Evolutionary conservation across 1,284 basidiomycete species (phyloP), one percentile per base, ranked within the genome.

Genomic region (Heimioporus retisporus): DNA sequence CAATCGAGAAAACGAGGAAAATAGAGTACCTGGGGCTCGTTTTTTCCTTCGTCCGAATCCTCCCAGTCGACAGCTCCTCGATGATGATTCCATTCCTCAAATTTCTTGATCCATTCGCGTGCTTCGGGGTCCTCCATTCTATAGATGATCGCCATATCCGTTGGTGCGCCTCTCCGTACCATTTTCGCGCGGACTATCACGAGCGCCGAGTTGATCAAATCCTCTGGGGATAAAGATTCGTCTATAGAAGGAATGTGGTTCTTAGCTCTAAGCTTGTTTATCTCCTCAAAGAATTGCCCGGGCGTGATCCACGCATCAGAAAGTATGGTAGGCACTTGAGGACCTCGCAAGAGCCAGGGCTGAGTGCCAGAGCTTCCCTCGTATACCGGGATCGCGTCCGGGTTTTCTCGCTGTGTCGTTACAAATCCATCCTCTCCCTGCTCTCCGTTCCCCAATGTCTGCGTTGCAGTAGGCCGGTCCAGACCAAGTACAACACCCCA

Each of bases 61-160:
- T 77, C 81, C 21, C 73, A 67, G 31, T 80, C n/a, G 2, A 43
- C 73, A 61, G 69, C 65, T 35, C 11, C 8, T 35, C 35, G 35
- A 60, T n/a, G 48, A 16, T 5, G 44, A 21, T 14, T 19, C 53
- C 71, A 77, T 60, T 77, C 78, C 55, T 79, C 72, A 25, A 68
- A 69, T 5, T 54, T 25, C 56, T 74, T 69, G 54, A 78, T 51
- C 69, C 72, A 75, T 54, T 66, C 57, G 31, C 69, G 71, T 19
- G 68, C 77, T 48, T 79, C 77, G 14, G 53, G 55, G 65, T 89
- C 87, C 6, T 83, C 78, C 31, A 94, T 77, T 19, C 77, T 76
- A 75, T 94, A 94, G 25, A 96, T 87, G 35, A 88, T 81, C 3
- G 93, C 93, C 74, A 94, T 78, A 71, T 95, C 91, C 6, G 88